Evolutionary conservation across 495 filamentous ascomycete genomes (phyloP), one percentile per base, ranked within the genome.

Genomic region (Hypomontagnella monticulosa): DNA sequence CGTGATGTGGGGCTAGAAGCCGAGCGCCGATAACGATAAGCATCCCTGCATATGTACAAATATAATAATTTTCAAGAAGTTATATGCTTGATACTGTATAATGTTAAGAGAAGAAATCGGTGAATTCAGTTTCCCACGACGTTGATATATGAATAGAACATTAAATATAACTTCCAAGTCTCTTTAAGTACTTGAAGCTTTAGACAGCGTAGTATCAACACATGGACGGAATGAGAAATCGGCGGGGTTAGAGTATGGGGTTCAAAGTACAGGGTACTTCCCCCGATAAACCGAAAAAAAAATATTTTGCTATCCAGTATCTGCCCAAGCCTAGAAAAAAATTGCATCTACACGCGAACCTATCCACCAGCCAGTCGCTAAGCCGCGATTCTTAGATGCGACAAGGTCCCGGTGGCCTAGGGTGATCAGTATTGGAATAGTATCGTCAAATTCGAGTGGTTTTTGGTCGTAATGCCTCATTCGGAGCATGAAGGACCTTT

Each of bases 401-500:
- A 58, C 32, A 16, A 49, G 15, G 36, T n/a, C 3, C 36, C 9
- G 27, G 37, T 4, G 30, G 9, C 23, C 19, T 40, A 37, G 34
- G 16, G 9, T 9, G 5, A 18, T 42, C 12, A 23, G 36, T n/a
- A 52, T 32, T 38, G 20, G 40, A 10, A 10, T 18, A 16, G 6
- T 4, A n/a, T 12, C 4, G 23, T 38, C 18, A 11, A 46, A 18
- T 46, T 14, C 6, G 43, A 30, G 5, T 40, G 19, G 4, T 14
- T 40, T n/a, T 41, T 32, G 12, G 11, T 14, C 52, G 61, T 37
- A 36, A 83, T 83, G 81, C 78, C 83, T 60, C 81, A 79, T 53
- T 84, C 78, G 18, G 76, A 77, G 40, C 73, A 76, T 53, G 84
- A 87, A 50, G 74, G 79, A 48, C 84, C 84, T 60, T 76, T 84